Evolutionary conservation across 2,329 filamentous ascomycete species (phyloP).

Genomic region (Colletotrichum caudatum): DNA sequence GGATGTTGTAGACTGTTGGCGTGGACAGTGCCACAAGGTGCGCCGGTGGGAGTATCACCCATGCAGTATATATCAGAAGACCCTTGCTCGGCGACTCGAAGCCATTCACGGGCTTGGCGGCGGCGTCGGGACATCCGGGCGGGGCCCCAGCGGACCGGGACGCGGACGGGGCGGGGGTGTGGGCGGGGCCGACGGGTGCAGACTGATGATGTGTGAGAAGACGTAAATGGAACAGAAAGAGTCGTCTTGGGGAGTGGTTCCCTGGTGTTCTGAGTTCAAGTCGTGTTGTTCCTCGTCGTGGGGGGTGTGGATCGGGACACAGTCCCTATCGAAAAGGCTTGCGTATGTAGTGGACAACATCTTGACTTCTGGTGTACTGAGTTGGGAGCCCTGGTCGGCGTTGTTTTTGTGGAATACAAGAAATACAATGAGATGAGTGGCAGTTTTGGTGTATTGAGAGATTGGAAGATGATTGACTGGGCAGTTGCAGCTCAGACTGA

Average conservation of each 20-base stretch:
- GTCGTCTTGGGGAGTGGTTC: background rate
- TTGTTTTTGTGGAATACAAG: background rate
- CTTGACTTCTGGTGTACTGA: background rate
- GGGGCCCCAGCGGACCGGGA: slow-evolving; percentile 2
- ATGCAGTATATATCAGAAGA: no score
- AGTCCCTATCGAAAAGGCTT: background rate
- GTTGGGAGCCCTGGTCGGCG: background rate
- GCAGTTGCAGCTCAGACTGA: background rate
- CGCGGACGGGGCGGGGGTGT: slow-evolving; percentile 12
- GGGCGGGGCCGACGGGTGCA: slow-evolving; percentile 15
- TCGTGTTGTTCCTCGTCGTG: background rate
- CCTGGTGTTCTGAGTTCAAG: background rate
- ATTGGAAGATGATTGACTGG: background rate
- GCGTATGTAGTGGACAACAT: slow-evolving; percentile 18
- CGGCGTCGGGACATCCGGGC: slow-evolving; percentile 16
- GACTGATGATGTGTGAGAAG: slow-evolving; percentile 1
- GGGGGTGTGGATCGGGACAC: background rate
- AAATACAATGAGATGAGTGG: background rate
- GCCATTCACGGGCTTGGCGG: slow-evolving; percentile 4
- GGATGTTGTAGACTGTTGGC: background rate
- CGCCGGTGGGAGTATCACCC: background rate
- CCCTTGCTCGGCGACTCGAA: no score
- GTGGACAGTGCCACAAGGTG: background rate
- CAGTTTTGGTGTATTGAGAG: background rate
- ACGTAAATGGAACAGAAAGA: background rate